phyloP scores from a whole-genome alignment of 2,329 filamentous ascomycete species.

The Colletotrichum magnum region DNA sequence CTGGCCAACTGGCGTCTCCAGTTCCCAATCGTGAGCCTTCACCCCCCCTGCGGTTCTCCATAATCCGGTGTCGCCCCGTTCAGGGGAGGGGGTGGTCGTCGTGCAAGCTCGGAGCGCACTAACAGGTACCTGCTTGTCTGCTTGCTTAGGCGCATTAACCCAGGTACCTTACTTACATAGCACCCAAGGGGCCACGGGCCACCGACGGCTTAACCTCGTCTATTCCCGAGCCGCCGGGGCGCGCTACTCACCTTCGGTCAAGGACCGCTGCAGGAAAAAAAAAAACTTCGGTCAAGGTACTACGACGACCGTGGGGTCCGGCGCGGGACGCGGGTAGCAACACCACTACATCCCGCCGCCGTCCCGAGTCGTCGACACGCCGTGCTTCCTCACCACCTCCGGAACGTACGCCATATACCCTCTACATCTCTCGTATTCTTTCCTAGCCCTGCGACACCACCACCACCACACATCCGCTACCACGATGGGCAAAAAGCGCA shows the following conservation, averaged over 20 bases:
- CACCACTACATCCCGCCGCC: constrained; percentile 27
- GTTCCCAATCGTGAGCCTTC: constrained; percentile 8
- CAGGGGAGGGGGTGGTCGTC: constrained; percentile 12
- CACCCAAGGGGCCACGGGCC: constrained; percentile 14
- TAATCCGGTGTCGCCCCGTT: constrained; percentile 35
- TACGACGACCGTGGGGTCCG: constrained; percentile 28
- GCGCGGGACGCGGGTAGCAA: constrained; percentile 30
- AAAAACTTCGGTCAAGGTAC: constrained; percentile 28
- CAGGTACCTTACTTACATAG: no score
- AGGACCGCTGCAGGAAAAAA: constrained; percentile 19
- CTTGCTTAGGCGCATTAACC: no score
- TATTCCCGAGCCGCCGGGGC: constrained; percentile 39
- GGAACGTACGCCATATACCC: neutral
- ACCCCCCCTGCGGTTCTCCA: constrained; percentile 38
- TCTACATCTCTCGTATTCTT: neutral
- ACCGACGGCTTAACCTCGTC: constrained; percentile 38
- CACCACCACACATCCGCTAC: neutral
- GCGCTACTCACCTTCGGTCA: constrained; percentile 35
- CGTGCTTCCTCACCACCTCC: neutral
- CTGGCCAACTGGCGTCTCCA: constrained; percentile 2
- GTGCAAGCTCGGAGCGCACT: neutral
- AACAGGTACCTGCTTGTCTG: no score
- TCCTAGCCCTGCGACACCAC: neutral
- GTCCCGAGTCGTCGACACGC: neutral
- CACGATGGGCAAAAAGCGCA: constrained; percentile 59